Evolutionary conservation across 495 filamentous ascomycete genomes (phyloP).

Genomic region (Hypomontagnella monticulosa): DNA sequence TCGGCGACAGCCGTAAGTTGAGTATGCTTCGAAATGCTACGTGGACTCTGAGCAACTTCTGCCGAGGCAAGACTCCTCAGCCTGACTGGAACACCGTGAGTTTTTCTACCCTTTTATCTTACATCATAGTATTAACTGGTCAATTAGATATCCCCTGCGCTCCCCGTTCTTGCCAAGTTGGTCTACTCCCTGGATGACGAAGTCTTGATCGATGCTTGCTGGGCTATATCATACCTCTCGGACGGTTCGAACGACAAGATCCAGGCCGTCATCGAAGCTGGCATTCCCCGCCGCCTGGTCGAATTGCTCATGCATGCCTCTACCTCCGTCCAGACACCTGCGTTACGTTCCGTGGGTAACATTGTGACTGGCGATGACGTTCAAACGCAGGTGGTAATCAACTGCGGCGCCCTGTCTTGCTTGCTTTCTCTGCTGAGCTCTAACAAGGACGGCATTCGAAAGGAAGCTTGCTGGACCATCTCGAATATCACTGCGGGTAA

Average conservation of each 20-base stretch:
- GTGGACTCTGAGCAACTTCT: constrained; percentile 99
- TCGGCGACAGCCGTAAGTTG: constrained; percentile 97
- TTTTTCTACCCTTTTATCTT: constrained; percentile 31
- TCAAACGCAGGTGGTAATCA: constrained; percentile 99
- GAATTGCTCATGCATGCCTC: constrained; percentile 99
- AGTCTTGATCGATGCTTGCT: constrained; percentile 98
- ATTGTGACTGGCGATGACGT: constrained; percentile 99
- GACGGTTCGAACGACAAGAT: constrained; percentile 99
- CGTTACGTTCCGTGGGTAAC: constrained; percentile 96
- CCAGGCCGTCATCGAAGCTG: constrained; percentile 97
- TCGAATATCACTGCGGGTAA: constrained; percentile 99
- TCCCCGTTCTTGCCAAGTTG: constrained; percentile 96
- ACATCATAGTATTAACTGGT: constrained; percentile 8
- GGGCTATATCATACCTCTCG: constrained; percentile 99
- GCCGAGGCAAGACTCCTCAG: constrained; percentile 98
- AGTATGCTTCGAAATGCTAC: constrained; percentile 99
- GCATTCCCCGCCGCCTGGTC: constrained; percentile 95
- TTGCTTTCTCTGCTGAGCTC: constrained; percentile 92
- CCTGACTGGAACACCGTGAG: constrained; percentile 96
- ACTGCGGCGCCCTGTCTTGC: constrained; percentile 92
- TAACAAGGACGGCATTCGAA: constrained; percentile 97
- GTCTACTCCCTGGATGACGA: constrained; percentile 99
- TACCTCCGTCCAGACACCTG: constrained; percentile 97
- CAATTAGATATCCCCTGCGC: constrained; percentile 86
- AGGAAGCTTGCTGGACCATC: constrained; percentile 99